Evolutionary conservation across 768 basidiomycete genomes (phyloP).

Genomic region (Tricholoma terreum): DNA sequence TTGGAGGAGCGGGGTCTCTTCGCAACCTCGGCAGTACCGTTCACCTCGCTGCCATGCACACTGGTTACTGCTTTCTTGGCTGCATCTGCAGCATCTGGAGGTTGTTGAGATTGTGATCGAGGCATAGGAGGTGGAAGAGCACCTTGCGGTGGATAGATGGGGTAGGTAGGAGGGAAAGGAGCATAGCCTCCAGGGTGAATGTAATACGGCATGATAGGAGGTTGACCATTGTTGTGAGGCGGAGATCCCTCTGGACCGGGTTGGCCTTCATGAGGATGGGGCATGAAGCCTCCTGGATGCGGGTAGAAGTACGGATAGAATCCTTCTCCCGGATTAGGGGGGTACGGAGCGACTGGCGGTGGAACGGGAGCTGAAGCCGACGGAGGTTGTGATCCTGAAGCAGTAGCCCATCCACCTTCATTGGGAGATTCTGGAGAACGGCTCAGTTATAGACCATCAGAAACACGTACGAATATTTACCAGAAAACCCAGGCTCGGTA

Average conservation of each 20-base stretch:
- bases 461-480: background rate
- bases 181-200: conserved; percentile 34
- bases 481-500: conserved; percentile 1
- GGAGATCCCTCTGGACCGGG: conserved; percentile 13
- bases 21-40: conserved; percentile 11
- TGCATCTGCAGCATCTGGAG: conserved; percentile 14
- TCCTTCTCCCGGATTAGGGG: conserved; percentile 29
- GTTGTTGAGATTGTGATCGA: conserved; percentile 11
- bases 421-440: conserved; percentile 7
- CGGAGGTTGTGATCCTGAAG: conserved; percentile 2
- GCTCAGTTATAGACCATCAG: background rate
- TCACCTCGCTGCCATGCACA: conserved; percentile 4
- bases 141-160: conserved; percentile 30
- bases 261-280: conserved; percentile 33
- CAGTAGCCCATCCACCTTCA: conserved; percentile 26
- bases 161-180: conserved; percentile 33
- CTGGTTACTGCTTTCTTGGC: conserved; percentile 19
- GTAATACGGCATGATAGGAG: conserved; percentile 38
- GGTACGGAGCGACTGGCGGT: conserved; percentile 29
- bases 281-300: conserved; percentile 30
- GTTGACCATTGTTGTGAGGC: conserved; percentile 32
- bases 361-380: conserved; percentile 21
- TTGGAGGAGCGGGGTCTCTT: conserved; percentile 29
- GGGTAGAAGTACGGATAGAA: conserved; percentile 38
- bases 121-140: conserved; percentile 14